Evolutionary conservation across 352 stramenopile genomes (phyloP), one percentile per base, ranked within the genome.

Genomic region (Globisporangium recalcitrans): DNA sequence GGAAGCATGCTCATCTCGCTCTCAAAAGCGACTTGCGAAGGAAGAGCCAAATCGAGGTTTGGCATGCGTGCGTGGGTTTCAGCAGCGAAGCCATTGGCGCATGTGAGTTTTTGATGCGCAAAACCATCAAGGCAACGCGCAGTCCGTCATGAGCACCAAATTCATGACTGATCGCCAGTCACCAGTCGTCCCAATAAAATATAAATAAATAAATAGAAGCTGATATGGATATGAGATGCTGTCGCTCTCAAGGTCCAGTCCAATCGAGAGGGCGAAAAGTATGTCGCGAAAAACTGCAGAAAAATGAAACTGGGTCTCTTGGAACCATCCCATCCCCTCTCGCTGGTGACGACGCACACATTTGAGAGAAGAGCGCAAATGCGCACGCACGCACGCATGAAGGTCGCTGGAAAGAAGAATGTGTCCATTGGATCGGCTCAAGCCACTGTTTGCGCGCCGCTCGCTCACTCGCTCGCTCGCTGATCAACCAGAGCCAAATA

Each of bases 351-450:
- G 38, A n/a, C n/a, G n/a, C n/a, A n/a, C 38, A 42, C 34, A 13
- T 42, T 11, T 21, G 4, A 21, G 8, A 46, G 5, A 31, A 46
- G 16, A 58, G 8, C 9, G 11, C 2, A 24, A 58, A 34, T 27
- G 48, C 24, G 13, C 19, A 42, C 13, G 19, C 19, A 19, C 29
- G 32, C 29, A 26, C 51, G 51, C 29, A 53, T 29, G 48, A 38
- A 11, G 3, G 7, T 56, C n/a, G 46, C 46, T 52, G 52, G 52
- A 58, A 58, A 58, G 24, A 32, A 58, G 32, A n/a, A 29, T 19
- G 32, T 48, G 31, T 9, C 9, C 27, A 31, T 31, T 2, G 27
- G 27, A n/a, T n/a, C n/a, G n/a, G n/a, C n/a, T n/a, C n/a, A n/a
- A n/a, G n/a, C n/a, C n/a, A n/a, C n/a, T n/a, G n/a, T n/a, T n/a